Evolutionary conservation across 2,329 filamentous ascomycete genomes (phyloP).

Genomic region (Fusarium torulosum): DNA sequence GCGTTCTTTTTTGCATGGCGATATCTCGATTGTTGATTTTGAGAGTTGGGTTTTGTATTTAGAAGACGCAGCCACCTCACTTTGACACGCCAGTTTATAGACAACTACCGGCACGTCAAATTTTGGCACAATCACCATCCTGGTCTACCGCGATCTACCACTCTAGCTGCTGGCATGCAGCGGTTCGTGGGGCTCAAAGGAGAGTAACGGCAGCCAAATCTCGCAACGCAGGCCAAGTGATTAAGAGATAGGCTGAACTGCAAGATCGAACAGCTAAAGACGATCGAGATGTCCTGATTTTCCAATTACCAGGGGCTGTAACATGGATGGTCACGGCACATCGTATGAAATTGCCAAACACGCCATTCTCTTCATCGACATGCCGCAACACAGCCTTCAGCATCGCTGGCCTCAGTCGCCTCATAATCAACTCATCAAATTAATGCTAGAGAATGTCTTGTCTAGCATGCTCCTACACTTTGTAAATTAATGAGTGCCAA

Average conservation of each 20-base stretch:
- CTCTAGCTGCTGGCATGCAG: conserved; percentile 37
- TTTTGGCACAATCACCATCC: neutral
- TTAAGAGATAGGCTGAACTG: conserved; percentile 35
- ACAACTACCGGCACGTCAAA: conserved; percentile 6
- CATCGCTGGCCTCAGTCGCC: conserved; percentile 29
- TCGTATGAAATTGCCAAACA: conserved; percentile 28
- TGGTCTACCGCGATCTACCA: conserved; percentile 16
- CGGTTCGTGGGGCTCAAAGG: conserved; percentile 38
- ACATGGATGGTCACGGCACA: conserved; percentile 10
- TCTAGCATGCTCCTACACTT: too few relatives aligned
- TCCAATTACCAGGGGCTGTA: conserved; percentile 11
- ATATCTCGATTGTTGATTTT: conserved; percentile 1
- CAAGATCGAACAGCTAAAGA: conserved; percentile 35
- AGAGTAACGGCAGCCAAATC: conserved; percentile 33
- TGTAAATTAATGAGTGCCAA: neutral
- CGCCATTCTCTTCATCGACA: conserved; percentile 22
- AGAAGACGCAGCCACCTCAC: neutral
- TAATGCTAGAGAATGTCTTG: neutral
- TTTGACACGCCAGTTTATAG: neutral
- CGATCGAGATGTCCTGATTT: conserved; percentile 34
- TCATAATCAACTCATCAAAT: conserved; percentile 14
- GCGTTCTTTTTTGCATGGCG: conserved; percentile 6
- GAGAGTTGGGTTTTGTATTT: conserved; percentile 3
- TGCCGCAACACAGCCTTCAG: conserved; percentile 24
- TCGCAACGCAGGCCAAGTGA: conserved; percentile 33